Evolutionary conservation across 192 early-diverging fungal species (phyloP).

Genomic region (Coemansia sp.): DNA sequence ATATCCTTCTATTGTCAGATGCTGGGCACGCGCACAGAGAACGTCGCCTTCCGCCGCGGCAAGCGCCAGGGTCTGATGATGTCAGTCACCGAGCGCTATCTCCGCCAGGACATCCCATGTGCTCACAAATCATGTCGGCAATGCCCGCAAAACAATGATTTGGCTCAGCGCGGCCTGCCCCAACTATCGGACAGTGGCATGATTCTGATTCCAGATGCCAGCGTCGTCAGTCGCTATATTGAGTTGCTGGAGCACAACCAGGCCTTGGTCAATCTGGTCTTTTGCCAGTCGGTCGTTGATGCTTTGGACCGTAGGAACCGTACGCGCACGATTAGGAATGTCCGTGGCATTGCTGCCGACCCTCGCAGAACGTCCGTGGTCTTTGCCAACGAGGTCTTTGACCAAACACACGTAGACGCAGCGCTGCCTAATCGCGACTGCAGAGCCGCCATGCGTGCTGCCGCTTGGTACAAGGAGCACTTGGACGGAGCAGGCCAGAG

Average conservation of each 20-base stretch:
- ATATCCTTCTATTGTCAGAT: constrained; percentile 1
- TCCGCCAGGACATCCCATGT: constrained; percentile 39
- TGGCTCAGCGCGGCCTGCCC: constrained; percentile 17
- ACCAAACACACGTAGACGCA: constrained; percentile 30
- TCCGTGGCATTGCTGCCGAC: constrained; percentile 62
- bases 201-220: constrained; percentile 35
- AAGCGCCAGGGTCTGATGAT: constrained; percentile 50
- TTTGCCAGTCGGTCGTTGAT: constrained; percentile 63
- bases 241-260: constrained; percentile 70
- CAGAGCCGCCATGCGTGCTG: constrained; percentile 56
- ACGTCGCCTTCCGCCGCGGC: constrained; percentile 40
- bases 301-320: constrained; percentile 63
- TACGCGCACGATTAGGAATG: constrained; percentile 59
- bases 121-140: constrained; percentile 13
- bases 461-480: constrained; percentile 62
- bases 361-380: constrained; percentile 57
- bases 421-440: constrained; percentile 46
- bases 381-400: constrained; percentile 71
- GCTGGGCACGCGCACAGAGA: constrained; percentile 32
- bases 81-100: constrained; percentile 44
- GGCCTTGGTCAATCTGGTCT: constrained; percentile 60
- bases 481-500: constrained; percentile 25
- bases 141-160: constrained; percentile 22
- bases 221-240: constrained; percentile 59
- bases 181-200: constrained; percentile 16